Percentiles rank a stretch among this genome's conserved stretches.
These are phyloP conservation scores for Pelargonium australe DNA, from an alignment of 441 rosid genomes.

Conservation along the genomic window DNA sequence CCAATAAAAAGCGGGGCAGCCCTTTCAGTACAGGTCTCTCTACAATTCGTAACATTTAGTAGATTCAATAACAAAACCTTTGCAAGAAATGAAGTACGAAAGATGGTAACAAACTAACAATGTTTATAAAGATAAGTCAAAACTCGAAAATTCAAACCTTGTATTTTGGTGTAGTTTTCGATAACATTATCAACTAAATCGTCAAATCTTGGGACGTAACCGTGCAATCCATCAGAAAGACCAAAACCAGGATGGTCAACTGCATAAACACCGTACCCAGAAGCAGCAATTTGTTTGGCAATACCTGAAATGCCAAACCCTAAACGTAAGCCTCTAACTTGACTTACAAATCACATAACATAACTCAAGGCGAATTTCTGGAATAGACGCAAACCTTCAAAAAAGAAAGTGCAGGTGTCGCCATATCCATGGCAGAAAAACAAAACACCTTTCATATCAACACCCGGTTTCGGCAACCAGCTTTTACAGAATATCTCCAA, in stretches of 20 bases:
- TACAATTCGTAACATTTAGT: conserved; percentile 21
- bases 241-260: conserved; percentile 89
- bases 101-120: neutral
- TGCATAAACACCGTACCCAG: conserved; percentile 72
- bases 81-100: too few species aligned
- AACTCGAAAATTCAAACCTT: conserved; percentile 37
- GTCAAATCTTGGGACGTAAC: conserved; percentile 70
- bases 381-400: conserved; percentile 59
- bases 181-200: conserved; percentile 61
- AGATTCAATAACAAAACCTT: neutral
- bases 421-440: conserved; percentile 91
- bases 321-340: neutral
- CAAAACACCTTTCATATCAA: conserved; percentile 56
- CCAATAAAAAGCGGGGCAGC: conserved; percentile 66
- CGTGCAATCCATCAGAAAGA: conserved; percentile 84
- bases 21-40: conserved; percentile 63
- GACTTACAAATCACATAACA: neutral
- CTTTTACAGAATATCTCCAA: conserved; percentile 68
- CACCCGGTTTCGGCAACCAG: conserved; percentile 64
- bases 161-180: conserved; percentile 60
- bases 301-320: conserved; percentile 47
- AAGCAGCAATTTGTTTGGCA: conserved; percentile 61
- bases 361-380: neutral
- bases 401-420: conserved; percentile 95
- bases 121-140: neutral